Base-by-base conservation (phyloP, 140 eudicot species). In the Stevia rebaudiana region DNA sequence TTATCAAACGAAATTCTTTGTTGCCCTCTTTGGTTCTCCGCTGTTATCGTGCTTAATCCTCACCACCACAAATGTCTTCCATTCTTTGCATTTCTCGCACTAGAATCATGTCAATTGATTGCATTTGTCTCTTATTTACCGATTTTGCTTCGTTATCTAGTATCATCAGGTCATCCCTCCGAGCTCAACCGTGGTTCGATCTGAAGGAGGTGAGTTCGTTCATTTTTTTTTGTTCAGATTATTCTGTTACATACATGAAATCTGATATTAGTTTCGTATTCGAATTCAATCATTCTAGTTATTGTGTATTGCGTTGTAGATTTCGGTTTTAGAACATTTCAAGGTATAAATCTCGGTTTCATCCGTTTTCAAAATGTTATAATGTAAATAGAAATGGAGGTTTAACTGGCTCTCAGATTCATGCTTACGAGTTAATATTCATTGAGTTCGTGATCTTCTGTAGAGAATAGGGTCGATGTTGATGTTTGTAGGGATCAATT, bases 41-140 rank as follows among this genome's bases (percentile, higher is more conserved):
- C 49, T 60, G 11, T 37, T 67, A 58, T 67, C 79, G 79, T 60
- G 67, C 74, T 59, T 59, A 40, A 61, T 67, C 55, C 50, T 67
- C 43, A 67, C 70, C 63, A 50, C 79, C 79, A 60, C 74, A 39
- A 74, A 39, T 51, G 51, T 72, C 70, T 71, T 61, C 76, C 41
- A 25, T 71, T 52, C 24, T 37, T 37, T 49, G 46, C 35, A 50
- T 51, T 18, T 58, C 56, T 67, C 74, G 58, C 49, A 4, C 40
- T 18, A 35, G n/a, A 51, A 67, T 58, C 79, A 57, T 47, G 55
- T 47, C 68, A 58, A 21, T 47, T 33, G 65, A 41, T 44, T 42
- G 8, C 4, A 63, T 63, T 42, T 30, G 25, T 72, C 48, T 63
- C 65, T 52, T 52, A 40, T 63, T 17, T 62, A 51, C 25, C 68